phyloP scores from a whole-genome alignment of 1,284 basidiomycete species.

The Puccinia triticina region DNA sequence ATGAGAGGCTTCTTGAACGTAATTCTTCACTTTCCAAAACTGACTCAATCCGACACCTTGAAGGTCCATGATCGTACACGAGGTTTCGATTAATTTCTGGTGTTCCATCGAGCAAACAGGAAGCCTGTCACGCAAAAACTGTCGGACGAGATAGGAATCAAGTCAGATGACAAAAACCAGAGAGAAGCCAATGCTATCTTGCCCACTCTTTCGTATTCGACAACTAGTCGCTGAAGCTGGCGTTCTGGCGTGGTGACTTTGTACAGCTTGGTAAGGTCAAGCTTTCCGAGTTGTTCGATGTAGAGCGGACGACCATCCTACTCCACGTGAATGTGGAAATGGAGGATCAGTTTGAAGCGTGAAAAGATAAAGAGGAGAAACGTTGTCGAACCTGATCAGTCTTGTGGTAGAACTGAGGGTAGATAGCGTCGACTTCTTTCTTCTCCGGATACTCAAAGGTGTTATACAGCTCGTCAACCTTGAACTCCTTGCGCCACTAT shows the following conservation, averaged over 20 bases:
- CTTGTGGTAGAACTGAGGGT: slow-evolving; percentile 92
- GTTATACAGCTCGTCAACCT: slow-evolving; percentile 80
- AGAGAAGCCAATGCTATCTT: slow-evolving; percentile 64
- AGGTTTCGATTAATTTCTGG: slow-evolving; percentile 92
- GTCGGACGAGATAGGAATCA: background rate
- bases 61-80: slow-evolving; percentile 96
- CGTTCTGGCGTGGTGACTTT: slow-evolving; percentile 81
- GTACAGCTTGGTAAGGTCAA: slow-evolving; percentile 84
- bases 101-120: slow-evolving; percentile 75
- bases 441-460: slow-evolving; percentile 88
- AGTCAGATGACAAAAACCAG: no score
- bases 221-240: slow-evolving; percentile 83
- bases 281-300: slow-evolving; percentile 86
- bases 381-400: slow-evolving; percentile 74
- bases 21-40: slow-evolving; percentile 91
- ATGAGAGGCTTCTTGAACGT: slow-evolving; percentile 75
- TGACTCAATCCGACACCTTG: slow-evolving; percentile 76
- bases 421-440: slow-evolving; percentile 81
- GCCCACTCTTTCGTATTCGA: slow-evolving; percentile 91
- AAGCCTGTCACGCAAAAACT: slow-evolving; percentile 62
- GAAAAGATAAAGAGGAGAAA: background rate
- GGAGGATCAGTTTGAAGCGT: slow-evolving; percentile 11
- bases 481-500: slow-evolving; percentile 85
- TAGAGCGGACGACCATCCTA: slow-evolving; percentile 94
- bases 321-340: background rate